Percentiles rank a stretch among this genome's conserved stretches.
phyloP scores from a whole-genome alignment of 768 basidiomycete species.

The Tephrocybe sp. region DNA sequence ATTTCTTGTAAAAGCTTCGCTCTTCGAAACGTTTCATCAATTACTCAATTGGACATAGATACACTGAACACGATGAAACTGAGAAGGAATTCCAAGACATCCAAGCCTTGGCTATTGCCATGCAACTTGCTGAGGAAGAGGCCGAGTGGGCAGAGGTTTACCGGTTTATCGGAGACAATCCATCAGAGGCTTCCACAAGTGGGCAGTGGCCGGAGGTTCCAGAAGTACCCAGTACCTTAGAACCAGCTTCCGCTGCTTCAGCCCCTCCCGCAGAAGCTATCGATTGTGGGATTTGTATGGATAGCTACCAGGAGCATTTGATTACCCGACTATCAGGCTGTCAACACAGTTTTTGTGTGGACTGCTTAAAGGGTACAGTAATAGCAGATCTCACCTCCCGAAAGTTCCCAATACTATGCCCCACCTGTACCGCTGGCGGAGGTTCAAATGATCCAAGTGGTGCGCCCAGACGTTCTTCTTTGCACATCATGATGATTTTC shows the following conservation, averaged over 20 bases:
- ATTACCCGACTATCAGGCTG: slow-evolving; percentile 29
- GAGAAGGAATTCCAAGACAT: background rate
- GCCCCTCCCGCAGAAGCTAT: background rate
- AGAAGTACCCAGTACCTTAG: background rate
- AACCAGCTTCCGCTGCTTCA: background rate
- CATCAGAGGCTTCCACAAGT: no score
- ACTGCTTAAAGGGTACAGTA: slow-evolving; percentile 44
- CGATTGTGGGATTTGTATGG: slow-evolving; percentile 54
- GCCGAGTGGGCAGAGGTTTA: background rate
- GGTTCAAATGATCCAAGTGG: background rate
- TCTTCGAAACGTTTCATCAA: no score
- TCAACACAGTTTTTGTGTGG: slow-evolving; percentile 50
- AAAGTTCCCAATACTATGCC: slow-evolving; percentile 60
- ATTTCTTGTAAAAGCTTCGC: no score
- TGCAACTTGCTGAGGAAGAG: background rate
- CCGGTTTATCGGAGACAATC: background rate
- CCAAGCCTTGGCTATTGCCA: background rate
- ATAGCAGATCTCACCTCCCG: slow-evolving; percentile 46
- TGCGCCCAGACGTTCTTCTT: background rate
- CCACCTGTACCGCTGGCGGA: slow-evolving; percentile 41
- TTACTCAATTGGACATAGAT: no score
- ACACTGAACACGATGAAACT: background rate
- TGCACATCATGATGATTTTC: slow-evolving; percentile 4
- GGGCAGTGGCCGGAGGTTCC: no score
- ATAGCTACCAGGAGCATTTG: slow-evolving; percentile 32